Base-by-base conservation (phyloP, 768 basidiomycete genomes). In the Auricularia heimuer region DNA sequence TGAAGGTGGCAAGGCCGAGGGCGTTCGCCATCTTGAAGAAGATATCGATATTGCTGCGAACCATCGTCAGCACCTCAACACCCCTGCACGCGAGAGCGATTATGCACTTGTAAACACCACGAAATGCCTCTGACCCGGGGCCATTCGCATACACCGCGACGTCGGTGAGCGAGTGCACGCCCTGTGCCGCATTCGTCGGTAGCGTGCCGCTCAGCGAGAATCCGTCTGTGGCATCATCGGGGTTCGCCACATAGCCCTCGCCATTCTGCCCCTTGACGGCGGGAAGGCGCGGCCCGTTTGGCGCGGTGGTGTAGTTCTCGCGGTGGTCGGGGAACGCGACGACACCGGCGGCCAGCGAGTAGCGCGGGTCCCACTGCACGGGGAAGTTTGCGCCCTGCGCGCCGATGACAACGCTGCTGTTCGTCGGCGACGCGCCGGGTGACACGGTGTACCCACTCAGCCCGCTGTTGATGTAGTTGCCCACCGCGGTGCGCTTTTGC, bases 351-450 rank as follows among this genome's bases (percentile, higher is more conserved):
- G 73, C 75, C 39, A 73, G 71, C 45, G 73, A 71, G 68, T 74
- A 77, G 60, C 77, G 68, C n/a, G 76, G 75, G 44, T 71, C 69
- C 76, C 77, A 78, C n/a, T 71, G 69, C 54, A 75, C 75, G 16
- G 76, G 76, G 71, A 75, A 76, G 35, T 72, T 70, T 11, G 62
- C 33, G 4, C 74, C 73, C 21, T 73, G 67, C 18, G 67, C 63
- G 6, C 70, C 70, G 29, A 77, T 75, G 33, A 60, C 56, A 18
- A 60, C 56, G 11, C 24, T 60, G 56, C 36, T 60, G 56, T 60
- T 60, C 56, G 14, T 29, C 11, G 56, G 56, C 29, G 56, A 29
- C 14, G 24, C 33, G 24, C 29, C 56, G 4, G 56, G 56, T 1
- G 56, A 6, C 11, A 60, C 56, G 47, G 68, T 67, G 70, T 78